Base-by-base conservation (phyloP, 1,139 yeast genomes). In the Keqinozyma sinolaborantium region DNA sequence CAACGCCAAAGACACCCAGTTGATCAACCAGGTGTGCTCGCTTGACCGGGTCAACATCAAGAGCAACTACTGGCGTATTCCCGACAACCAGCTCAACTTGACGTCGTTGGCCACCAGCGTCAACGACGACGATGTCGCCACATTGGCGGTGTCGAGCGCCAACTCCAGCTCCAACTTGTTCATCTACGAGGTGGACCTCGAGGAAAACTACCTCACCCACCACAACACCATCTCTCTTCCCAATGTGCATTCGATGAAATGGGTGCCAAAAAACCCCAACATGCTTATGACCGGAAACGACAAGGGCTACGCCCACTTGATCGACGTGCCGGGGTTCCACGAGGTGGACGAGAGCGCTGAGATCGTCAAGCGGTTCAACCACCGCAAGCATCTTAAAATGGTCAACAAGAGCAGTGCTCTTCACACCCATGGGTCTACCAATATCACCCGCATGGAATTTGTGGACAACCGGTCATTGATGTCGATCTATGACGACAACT, bases 181-280 rank as follows among this genome's bases (percentile, higher is more conserved):
- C 45, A 70, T 85, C 21, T 85, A 82, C 51, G 82, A 77, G 33
- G 59, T 83, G 35, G 72, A 71, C 39, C 39, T 61, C 10, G 47
- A 51, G 3, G 56, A 63, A 14, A 63, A 64, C 34, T 63, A 68
- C 27, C 60, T 84, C 34, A 78, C 84, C 13, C 95, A 84, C 57
- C 79, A 82, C 44, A 83, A 81, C 47, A 83, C 94, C 2, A 79
- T 85, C 28, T 56, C 85, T 0, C 63, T 85, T 27, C 87, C 92
- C 1, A 75, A 77, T 37, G 80, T 84, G 25, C 73, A 78, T 43
- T 64, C 80, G 0, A 58, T 83, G 59, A 65, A 74, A 38, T 84
- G 94, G 94, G 71, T 79, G 3, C 70, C 70, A 3, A 40, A 49
- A 4, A 32, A 58, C 49, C 23, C 50, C 12, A 52, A 58, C 26